Base-by-base conservation (phyloP, 129 eudicot species). In the Artemisia argyi region DNA sequence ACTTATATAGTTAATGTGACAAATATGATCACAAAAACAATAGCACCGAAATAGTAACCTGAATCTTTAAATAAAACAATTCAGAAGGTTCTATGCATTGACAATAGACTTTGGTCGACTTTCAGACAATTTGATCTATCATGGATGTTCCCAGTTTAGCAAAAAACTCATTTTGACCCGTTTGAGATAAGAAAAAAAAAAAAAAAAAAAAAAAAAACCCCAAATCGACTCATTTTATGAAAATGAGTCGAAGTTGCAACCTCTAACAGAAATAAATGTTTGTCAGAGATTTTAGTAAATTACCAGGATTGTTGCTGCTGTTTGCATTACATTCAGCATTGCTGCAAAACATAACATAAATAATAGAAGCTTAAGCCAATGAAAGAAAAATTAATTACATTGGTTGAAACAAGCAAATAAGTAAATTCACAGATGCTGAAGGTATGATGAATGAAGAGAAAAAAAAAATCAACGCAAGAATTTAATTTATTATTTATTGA, bases 341-440 rank as follows among this genome's bases (percentile, higher is more conserved):
- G 26, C 66, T 85, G 85, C 75, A 78, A 4, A 80, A 11, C 54
- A 83, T 12, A 72, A 49, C 54, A 83, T 12, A 72, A 49, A 68
- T 48, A 69, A 52, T 64, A 77, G 13, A 69, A 69, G 69, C 47
- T 47, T 65, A 60, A 57, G 26, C 66, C 16, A 18, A 65, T 62
- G 35, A 70, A 50, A 76, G 14, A 11, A 72, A 11, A 4, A 3
- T 26, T 60, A 11, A 60, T 19, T 26, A 60, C 5, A 42, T 49
- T 24, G 24, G 7, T 14, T 30, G 54, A 75, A 13, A 39, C 11
- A 66, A 13, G 24, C 11, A 66, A 64, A 22, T 26, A 42, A 63
- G 16, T n/a, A 63, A 48, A 47, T 15, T 14, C 5, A 51, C 48
- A 53, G 22, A 32, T 28, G 12, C 35, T 5, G 19, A 54, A 17